Evolutionary conservation across 2,329 filamentous ascomycete genomes (phyloP).

Genomic region (Diaporthe sp.): DNA sequence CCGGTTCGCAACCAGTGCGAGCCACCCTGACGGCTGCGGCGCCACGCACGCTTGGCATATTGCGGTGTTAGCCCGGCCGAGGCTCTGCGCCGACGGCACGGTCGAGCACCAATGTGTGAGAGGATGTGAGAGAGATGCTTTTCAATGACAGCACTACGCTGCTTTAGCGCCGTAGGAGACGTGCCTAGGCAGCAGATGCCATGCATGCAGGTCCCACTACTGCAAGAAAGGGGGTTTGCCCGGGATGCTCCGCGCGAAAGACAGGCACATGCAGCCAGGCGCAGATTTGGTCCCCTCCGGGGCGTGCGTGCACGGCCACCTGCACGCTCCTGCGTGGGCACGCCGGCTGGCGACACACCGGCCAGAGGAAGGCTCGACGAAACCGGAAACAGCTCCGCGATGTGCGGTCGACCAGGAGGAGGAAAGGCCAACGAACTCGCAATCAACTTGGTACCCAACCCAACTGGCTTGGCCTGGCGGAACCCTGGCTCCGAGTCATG

Average conservation of each 20-base stretch:
- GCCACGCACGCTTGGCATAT: neutral
- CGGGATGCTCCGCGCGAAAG: neutral
- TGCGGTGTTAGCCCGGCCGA: slow-evolving; percentile 10
- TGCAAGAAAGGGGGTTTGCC: slow-evolving; percentile 5
- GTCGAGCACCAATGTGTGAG: slow-evolving; percentile 11
- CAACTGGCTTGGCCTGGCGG: slow-evolving; percentile 22
- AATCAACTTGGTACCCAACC: slow-evolving; percentile 17
- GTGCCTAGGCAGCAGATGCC: neutral
- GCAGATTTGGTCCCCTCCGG: neutral
- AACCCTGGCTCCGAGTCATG: slow-evolving; percentile 22
- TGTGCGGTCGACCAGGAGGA: neutral
- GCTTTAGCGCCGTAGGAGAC: neutral
- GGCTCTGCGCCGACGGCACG: slow-evolving; percentile 20
- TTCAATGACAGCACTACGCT: slow-evolving; percentile 2
- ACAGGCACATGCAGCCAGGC: neutral
- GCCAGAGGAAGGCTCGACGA: slow-evolving; percentile 6
- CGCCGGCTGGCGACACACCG: slow-evolving; percentile 14
- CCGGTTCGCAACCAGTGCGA: neutral
- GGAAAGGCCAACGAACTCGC: neutral
- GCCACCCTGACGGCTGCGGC: neutral
- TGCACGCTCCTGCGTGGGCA: slow-evolving; percentile 21
- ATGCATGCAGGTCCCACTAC: neutral
- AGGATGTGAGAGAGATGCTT: neutral
- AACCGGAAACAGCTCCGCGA: slow-evolving; percentile 16
- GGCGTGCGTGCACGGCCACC: neutral